Percentiles rank a stretch among this genome's conserved stretches.
Conservation (phyloP, 2,329 filamentous ascomycete genomes). For the Neospermospora avenae region DNA sequence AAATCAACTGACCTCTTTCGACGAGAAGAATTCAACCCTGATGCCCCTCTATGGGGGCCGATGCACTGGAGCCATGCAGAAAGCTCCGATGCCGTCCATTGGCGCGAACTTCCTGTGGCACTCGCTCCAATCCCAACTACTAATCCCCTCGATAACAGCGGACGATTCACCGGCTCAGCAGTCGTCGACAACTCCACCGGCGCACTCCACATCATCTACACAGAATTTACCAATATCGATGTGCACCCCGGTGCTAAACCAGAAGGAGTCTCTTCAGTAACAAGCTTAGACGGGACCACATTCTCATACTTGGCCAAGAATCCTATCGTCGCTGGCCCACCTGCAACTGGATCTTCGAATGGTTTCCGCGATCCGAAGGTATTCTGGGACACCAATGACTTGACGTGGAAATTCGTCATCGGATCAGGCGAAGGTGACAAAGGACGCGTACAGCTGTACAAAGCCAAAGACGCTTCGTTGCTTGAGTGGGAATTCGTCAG, state of each 20-base stretch:
- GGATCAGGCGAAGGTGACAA: constrained; percentile 47
- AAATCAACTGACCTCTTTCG: background rate
- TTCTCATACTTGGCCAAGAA: constrained; percentile 56
- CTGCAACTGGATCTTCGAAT: constrained; percentile 31
- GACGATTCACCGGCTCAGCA: constrained; percentile 51
- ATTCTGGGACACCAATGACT: constrained; percentile 47
- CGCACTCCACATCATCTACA: constrained; percentile 57
- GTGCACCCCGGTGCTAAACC: constrained; percentile 29
- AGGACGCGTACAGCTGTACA: constrained; percentile 55
- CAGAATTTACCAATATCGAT: constrained; percentile 35
- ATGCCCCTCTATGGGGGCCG: constrained; percentile 46
- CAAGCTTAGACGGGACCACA: constrained; percentile 55
- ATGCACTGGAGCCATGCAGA: constrained; percentile 66
- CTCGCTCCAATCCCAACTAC: constrained; percentile 45
- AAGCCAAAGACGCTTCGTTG: constrained; percentile 47
- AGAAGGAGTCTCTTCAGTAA: constrained; percentile 58
- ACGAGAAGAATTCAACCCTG: constrained; percentile 46
- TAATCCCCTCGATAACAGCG: constrained; percentile 11
- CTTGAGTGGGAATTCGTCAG: constrained; percentile 55
- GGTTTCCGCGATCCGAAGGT: constrained; percentile 65
- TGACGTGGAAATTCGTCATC: constrained; percentile 55
- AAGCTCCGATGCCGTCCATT: constrained; percentile 56
- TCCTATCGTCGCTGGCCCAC: constrained; percentile 53
- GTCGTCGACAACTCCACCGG: constrained; percentile 60
- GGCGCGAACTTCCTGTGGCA: constrained; percentile 60